Evolutionary conservation across 148 eudicot species (phyloP).

Genomic region (Rhododendron henanense): DNA sequence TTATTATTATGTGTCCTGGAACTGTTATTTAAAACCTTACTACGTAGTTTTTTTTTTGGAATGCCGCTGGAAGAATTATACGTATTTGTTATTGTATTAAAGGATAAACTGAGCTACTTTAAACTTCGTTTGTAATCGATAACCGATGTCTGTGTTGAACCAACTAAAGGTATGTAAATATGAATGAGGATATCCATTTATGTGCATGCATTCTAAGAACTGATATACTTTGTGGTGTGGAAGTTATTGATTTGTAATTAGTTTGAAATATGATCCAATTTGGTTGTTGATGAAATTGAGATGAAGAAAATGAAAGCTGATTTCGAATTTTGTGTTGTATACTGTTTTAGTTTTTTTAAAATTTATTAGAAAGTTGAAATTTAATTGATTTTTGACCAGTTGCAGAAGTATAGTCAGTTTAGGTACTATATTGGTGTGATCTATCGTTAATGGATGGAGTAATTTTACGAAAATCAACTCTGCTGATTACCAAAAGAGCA

Average conservation of each 20-base stretch:
- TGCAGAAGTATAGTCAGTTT: not conserved
- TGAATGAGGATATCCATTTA: not conserved
- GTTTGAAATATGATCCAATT: not conserved
- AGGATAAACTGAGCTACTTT: not conserved
- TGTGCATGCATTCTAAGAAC: not conserved
- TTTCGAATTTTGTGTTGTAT: not conserved
- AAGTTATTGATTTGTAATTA: not conserved
- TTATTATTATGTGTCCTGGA: not conserved
- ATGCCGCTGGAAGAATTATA: not conserved
- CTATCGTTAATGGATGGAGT: not conserved
- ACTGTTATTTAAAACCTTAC: not conserved
- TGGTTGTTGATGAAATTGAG: not conserved
- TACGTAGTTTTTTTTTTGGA: not conserved
- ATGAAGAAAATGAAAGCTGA: not conserved
- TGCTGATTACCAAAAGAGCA: not conserved
- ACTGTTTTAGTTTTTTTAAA: not conserved
- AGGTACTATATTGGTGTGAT: not conserved
- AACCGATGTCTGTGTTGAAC: not conserved
- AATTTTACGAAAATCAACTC: not conserved
- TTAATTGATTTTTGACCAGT: not conserved
- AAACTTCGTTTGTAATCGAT: not conserved
- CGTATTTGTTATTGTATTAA: not conserved
- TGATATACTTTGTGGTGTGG: not conserved
- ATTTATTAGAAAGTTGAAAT: not conserved
- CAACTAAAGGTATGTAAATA: not conserved